Evolutionary conservation across 306 rosid species (phyloP).

Genomic region (Parietaria judaica): DNA sequence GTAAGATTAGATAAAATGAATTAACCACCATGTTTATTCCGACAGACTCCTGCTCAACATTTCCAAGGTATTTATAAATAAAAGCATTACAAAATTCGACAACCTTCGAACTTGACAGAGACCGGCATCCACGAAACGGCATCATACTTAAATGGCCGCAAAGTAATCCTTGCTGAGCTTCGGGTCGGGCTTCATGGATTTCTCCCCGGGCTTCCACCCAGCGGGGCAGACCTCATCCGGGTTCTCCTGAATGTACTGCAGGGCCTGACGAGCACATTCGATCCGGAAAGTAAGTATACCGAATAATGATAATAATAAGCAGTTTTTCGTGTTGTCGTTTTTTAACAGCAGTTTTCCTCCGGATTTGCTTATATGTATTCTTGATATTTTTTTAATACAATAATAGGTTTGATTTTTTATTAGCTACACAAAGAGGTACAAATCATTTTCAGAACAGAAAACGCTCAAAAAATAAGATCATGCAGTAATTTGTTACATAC

Average conservation of each 20-base stretch:
- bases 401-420: no score
- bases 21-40: constrained; percentile 25
- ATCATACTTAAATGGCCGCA: constrained; percentile 45
- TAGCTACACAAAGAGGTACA: no score
- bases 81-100: constrained; percentile 26
- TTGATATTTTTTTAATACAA: no score
- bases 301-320: neutral
- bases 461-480: no score
- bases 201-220: constrained; percentile 98
- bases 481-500: no score
- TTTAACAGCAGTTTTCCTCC: no score
- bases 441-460: no score
- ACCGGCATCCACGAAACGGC: constrained; percentile 5
- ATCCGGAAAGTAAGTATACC: neutral
- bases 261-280: constrained; percentile 51
- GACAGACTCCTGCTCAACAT: constrained; percentile 30
- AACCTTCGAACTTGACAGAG: constrained; percentile 25
- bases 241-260: constrained; percentile 90
- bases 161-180: constrained; percentile 94
- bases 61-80: constrained; percentile 15
- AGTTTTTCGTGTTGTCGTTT: no score
- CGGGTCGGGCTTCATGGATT: constrained; percentile 98
- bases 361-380: no score
- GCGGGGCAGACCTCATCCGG: constrained; percentile 98
- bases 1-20: neutral